Evolutionary conservation across 2,329 filamentous ascomycete genomes (phyloP).

Genomic region (Colletotrichum tofieldiae): DNA sequence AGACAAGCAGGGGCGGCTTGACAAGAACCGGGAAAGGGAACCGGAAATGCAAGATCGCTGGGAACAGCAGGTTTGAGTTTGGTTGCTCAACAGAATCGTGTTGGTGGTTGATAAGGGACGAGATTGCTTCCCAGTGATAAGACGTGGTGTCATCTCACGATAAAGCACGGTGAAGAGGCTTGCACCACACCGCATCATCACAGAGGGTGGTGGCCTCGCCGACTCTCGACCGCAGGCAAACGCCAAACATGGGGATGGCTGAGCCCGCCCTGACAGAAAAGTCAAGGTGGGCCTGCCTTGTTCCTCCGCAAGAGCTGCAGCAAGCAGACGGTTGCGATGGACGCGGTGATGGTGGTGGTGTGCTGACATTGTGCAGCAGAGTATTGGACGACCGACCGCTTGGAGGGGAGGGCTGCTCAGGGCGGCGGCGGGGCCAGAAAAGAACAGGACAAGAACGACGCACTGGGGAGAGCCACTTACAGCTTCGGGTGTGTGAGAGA

Average conservation of each 20-base stretch:
- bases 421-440: neutral
- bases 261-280: conserved; percentile 11
- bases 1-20: conserved; percentile 20
- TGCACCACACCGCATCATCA: conserved; percentile 12
- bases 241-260: conserved; percentile 24
- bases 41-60: conserved; percentile 6
- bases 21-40: conserved; percentile 5
- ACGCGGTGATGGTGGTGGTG: conserved; percentile 29
- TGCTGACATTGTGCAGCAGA: conserved; percentile 36
- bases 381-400: conserved; percentile 30
- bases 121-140: conserved; percentile 19
- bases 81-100: conserved; percentile 14
- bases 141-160: conserved; percentile 30
- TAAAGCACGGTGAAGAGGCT: conserved; percentile 31
- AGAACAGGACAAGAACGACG: conserved; percentile 31
- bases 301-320: conserved; percentile 19
- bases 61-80: conserved; percentile 20
- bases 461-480: conserved; percentile 34
- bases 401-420: conserved; percentile 11
- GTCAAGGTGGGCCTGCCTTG: conserved; percentile 25
- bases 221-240: neutral
- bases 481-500: conserved; percentile 19
- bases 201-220: conserved; percentile 22
- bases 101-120: conserved; percentile 1
- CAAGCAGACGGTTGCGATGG: neutral